Evolutionary conservation across 768 basidiomycete genomes (phyloP).

Genomic region (Crassisporium funariophilum): DNA sequence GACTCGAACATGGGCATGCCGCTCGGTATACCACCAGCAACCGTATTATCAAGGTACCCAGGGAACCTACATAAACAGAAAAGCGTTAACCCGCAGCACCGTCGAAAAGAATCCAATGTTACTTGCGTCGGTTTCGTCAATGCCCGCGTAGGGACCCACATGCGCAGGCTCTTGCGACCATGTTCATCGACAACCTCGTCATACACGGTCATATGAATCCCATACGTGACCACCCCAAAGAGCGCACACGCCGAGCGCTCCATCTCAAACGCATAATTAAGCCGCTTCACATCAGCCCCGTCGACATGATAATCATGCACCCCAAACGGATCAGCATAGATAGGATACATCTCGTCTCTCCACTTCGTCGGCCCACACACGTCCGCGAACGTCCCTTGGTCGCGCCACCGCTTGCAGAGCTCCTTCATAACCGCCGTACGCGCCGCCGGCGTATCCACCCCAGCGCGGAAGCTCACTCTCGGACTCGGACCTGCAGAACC

Average conservation of each 20-base stretch:
- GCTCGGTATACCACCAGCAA: conserved; percentile 89
- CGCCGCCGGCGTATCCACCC: conserved; percentile 55
- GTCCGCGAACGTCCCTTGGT: conserved; percentile 58
- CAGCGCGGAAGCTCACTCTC: conserved; percentile 52
- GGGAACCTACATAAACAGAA: conserved; percentile 63
- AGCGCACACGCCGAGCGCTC: conserved; percentile 88
- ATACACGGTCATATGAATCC: conserved; percentile 87
- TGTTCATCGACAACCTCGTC: conserved; percentile 38
- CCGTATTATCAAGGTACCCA: conserved; percentile 85
- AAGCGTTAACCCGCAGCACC: too few species aligned
- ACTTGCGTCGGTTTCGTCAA: conserved; percentile 87
- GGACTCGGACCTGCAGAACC: conserved; percentile 31
- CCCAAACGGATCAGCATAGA: conserved; percentile 73
- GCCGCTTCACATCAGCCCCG: conserved; percentile 30
- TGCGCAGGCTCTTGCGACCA: conserved; percentile 44
- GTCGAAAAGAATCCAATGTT: conserved; percentile 1
- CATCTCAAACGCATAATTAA: conserved; percentile 83
- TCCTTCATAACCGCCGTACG: conserved; percentile 64
- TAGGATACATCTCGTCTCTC: conserved; percentile 82
- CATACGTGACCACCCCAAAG: conserved; percentile 90
- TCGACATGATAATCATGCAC: conserved; percentile 47
- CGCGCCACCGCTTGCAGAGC: conserved; percentile 77
- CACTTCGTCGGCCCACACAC: conserved; percentile 79
- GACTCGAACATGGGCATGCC: conserved; percentile 73
- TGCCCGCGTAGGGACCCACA: conserved; percentile 90